Evolutionary conservation across 257 asterid species (phyloP).

Genomic region (Primulina huaijiensis): DNA sequence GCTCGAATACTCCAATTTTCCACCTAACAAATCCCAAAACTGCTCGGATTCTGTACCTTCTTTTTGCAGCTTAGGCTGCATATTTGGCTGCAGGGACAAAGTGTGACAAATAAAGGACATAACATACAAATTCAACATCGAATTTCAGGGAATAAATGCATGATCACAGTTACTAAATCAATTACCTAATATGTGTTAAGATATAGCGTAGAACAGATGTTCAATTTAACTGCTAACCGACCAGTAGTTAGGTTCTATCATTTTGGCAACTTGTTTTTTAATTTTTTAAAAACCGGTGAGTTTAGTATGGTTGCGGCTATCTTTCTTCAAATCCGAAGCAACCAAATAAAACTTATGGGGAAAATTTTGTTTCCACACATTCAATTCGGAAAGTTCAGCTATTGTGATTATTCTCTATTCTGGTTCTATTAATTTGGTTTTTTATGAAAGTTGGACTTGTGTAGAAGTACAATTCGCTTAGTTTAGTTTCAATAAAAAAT

Average conservation of each 20-base stretch:
- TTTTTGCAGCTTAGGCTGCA: slow-evolving; percentile 63
- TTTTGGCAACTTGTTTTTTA: no score
- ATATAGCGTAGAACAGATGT: slow-evolving; percentile 11
- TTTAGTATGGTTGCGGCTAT: background rate
- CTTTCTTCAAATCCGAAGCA: background rate
- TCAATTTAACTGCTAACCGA: no score
- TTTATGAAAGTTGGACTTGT: background rate
- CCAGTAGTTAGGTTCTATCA: no score
- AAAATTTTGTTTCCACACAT: background rate
- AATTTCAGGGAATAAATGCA: slow-evolving; percentile 1
- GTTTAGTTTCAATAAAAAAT: background rate
- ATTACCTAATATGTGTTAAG: slow-evolving; percentile 15
- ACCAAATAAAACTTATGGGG: background rate
- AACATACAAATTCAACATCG: slow-evolving; percentile 15
- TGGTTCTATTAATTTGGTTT: background rate
- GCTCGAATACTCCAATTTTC: slow-evolving; percentile 56
- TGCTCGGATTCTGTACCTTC: slow-evolving; percentile 79
- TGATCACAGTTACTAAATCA: slow-evolving; percentile 11
- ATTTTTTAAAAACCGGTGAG: no score
- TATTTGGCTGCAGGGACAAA: slow-evolving; percentile 52
- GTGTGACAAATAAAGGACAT: slow-evolving; percentile 20
- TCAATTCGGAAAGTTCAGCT: background rate
- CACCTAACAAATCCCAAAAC: slow-evolving; percentile 74
- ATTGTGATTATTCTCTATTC: background rate
- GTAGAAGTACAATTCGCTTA: background rate